Base-by-base conservation (phyloP, 768 basidiomycete genomes). In the Phaeotremella fagi region DNA sequence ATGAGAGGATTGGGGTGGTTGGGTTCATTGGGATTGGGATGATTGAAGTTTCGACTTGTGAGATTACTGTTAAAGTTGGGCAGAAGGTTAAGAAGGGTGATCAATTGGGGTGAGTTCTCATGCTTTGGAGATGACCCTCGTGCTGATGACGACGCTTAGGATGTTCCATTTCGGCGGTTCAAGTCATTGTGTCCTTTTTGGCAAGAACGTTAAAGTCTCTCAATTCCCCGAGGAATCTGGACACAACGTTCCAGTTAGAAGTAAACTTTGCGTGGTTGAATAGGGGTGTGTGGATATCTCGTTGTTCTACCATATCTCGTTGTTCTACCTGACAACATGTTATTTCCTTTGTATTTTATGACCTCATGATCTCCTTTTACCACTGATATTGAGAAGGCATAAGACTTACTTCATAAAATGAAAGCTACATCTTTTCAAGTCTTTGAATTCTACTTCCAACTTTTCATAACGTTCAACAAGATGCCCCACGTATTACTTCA, bases 141-240 rank as follows among this genome's bases (percentile, higher is more conserved):
- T n/a, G n/a, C n/a, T n/a, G n/a, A n/a, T n/a, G n/a, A n/a, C n/a
- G n/a, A n/a, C n/a, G n/a, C 16, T 33, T 33, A 33, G 31, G 31
- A 72, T 73, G 68, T 75, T 85, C 79, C 83, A 83, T 64, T 83
- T 82, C 72, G 83, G 82, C 7, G 83, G 82, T 4, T 83, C 80
- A 28, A 78, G 80, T 1, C 77, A 81, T 52, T 71, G 77, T 51
- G 55, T 80, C 43, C 53, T 82, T 16, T 83, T 83, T 74, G 47
- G 72, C 7, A 75, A 75, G 47, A 73, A 73, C n/a, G 75, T 75
- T 47, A 64, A 75, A 45, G 52, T 74, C 0, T 50, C 52, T 20
- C 72, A 60, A 0, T 75, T 75, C 67, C 75, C 75, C 1, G 53
- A 61, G 35, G 35, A 31, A 25, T 52, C 54, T 1, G 57, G 70